phyloP scores from a whole-genome alignment of 2,329 filamentous ascomycete species.

The Colletotrichum viniferum region DNA sequence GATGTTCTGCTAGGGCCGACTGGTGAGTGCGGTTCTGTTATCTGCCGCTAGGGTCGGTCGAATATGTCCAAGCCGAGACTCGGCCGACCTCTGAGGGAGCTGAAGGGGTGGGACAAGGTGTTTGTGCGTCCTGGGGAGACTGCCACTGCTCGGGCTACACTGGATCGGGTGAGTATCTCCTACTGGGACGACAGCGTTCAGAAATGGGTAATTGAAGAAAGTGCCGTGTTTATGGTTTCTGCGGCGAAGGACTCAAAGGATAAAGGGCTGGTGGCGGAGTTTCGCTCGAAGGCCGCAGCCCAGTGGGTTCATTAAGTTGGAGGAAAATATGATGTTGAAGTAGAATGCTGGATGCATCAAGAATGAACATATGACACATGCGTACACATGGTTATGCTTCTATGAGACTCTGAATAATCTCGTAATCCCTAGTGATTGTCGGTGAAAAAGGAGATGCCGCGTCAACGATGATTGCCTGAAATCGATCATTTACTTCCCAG shows the following conservation, averaged over 20 bases:
- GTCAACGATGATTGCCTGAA: not conserved
- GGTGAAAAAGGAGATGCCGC: not conserved
- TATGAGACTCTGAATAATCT: not conserved
- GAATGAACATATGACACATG: fast-evolving
- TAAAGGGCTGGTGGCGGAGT: not conserved
- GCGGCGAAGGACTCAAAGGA: not conserved
- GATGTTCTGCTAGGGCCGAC: not conserved
- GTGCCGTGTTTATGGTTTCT: not conserved
- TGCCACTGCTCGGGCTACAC: not conserved
- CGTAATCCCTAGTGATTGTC: not conserved
- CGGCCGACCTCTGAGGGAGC: not conserved
- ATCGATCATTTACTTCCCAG: not conserved
- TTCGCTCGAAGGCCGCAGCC: not conserved
- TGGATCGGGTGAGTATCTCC: not conserved
- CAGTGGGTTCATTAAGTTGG: not conserved
- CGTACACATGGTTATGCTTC: not conserved
- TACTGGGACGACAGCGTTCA: not conserved
- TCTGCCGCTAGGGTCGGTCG: not conserved
- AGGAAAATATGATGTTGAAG: not conserved
- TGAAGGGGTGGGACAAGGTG: not conserved
- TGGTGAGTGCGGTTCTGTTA: not conserved
- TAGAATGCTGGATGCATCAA: not conserved
- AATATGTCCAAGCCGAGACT: not conserved
- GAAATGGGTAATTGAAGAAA: not conserved
- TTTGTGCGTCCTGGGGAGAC: not conserved